A percentile compares a stretch with the other conserved stretches of the same genome.
These are phyloP conservation scores for Leccinum angustisporum DNA, from an alignment of 1,284 basidiomycete species.

Conservation along the genomic window DNA sequence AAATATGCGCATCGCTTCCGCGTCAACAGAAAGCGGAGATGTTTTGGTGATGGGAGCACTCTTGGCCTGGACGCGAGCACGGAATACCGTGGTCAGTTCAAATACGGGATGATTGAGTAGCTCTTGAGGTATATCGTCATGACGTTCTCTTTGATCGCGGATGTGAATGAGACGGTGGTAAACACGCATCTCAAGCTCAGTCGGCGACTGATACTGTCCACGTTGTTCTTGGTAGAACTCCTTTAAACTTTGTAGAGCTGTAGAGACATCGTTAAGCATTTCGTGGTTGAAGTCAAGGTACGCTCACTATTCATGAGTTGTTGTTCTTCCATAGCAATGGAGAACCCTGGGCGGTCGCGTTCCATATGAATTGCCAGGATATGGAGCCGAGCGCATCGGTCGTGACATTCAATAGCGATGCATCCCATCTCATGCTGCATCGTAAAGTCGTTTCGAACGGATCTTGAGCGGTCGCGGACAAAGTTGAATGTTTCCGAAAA, in stretches of 20 bases:
- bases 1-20: constrained; percentile 67
- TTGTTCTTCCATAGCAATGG: constrained; percentile 78
- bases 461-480: constrained; percentile 89
- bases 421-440: constrained; percentile 84
- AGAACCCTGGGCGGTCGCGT: constrained; percentile 61
- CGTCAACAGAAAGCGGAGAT: constrained; percentile 58
- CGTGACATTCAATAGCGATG: constrained; percentile 87
- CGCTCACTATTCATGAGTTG: constrained; percentile 85
- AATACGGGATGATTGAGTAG: constrained; percentile 78
- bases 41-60: constrained; percentile 76
- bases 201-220: constrained; percentile 64
- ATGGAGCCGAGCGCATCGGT: constrained; percentile 92
- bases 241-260: constrained; percentile 87
- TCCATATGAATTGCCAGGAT: constrained; percentile 84
- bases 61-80: constrained; percentile 76
- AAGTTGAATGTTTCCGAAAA: constrained; percentile 79
- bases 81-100: constrained; percentile 79
- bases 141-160: constrained; percentile 78
- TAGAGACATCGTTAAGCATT: constrained; percentile 2
- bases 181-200: constrained; percentile 93
- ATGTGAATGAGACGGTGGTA: constrained; percentile 94
- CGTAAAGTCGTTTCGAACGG: constrained; percentile 92
- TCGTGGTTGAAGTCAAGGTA: background rate
- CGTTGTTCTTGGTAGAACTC: constrained; percentile 92
- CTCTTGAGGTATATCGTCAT: constrained; percentile 75